Evolutionary conservation across 1,139 yeast species (phyloP).

Genomic region (Groenewaldozyma auringiensis): DNA sequence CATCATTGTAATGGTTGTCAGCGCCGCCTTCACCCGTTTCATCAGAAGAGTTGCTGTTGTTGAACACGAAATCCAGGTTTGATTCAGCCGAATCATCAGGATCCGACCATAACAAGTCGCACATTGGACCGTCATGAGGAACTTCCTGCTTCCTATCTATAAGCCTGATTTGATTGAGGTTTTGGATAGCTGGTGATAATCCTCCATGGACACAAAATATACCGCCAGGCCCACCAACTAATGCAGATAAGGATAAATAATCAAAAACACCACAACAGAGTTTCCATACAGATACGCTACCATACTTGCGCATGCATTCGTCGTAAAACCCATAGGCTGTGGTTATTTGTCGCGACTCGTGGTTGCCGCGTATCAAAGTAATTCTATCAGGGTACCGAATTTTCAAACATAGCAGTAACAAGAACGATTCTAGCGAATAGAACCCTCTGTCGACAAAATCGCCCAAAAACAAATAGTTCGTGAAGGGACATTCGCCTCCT

Average conservation of each 20-base stretch:
- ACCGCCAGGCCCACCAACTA: conserved; percentile 67
- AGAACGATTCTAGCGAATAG: conserved; percentile 81
- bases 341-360: conserved; percentile 95
- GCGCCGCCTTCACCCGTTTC: conserved; percentile 2
- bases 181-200: conserved; percentile 78
- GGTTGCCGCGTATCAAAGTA: conserved; percentile 90
- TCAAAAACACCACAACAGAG: conserved; percentile 74
- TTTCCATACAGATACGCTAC: conserved; percentile 90
- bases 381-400: conserved; percentile 93
- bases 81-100: conserved; percentile 62
- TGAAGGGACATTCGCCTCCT: conserved; percentile 80
- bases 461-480: conserved; percentile 72
- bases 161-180: conserved; percentile 74
- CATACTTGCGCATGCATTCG: conserved; percentile 90
- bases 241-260: conserved; percentile 84
- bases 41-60: conserved; percentile 2
- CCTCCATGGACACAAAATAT: conserved; percentile 98
- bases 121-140: conserved; percentile 99
- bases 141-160: conserved; percentile 90
- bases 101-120: conserved; percentile 94
- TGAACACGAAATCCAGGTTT: conserved; percentile 6
- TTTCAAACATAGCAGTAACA: conserved; percentile 67
- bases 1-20: conserved; percentile 2
- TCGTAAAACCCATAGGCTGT: conserved; percentile 97
- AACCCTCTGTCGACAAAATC: conserved; percentile 92